Conservation (phyloP, 164 flowering plant genomes). For the Nymphaea colorata region DNA sequence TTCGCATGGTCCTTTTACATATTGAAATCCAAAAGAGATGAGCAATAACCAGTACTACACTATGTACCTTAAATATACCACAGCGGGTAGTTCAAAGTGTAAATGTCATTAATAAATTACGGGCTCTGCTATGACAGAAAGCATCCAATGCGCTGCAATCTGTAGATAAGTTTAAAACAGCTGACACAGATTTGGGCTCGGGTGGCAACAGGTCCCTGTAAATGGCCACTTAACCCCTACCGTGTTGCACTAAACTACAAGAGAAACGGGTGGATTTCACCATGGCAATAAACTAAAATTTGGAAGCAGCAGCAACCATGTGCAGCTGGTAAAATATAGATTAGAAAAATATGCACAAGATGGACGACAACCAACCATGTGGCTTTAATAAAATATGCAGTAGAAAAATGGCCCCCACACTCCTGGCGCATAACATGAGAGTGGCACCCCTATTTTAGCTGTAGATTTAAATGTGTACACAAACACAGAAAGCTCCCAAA, state of each 20-base stretch:
- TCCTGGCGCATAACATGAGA: neutral
- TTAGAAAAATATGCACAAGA: neutral
- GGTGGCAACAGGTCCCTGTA: neutral
- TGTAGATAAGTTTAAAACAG: neutral
- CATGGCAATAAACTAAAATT: neutral
- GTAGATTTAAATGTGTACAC: neutral
- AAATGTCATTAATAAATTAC: too few species aligned
- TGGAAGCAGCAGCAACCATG: neutral
- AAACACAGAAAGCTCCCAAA: neutral
- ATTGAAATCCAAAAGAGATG: too few species aligned
- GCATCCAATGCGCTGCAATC: neutral
- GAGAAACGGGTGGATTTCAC: neutral
- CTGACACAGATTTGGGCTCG: neutral
- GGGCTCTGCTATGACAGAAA: neutral
- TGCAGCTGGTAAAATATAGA: neutral
- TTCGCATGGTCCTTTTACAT: too few species aligned
- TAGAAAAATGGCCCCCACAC: neutral
- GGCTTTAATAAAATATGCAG: neutral
- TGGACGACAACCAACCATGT: neutral
- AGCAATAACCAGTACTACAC: too few species aligned
- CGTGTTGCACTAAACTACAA: neutral
- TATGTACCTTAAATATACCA: too few species aligned
- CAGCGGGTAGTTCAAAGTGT: too few species aligned
- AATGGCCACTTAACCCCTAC: neutral
- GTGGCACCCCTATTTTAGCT: neutral